Evolutionary conservation across 1,284 basidiomycete genomes (phyloP), one percentile per base, ranked within the genome.

Genomic region (Uromyces viciae-fabae): DNA sequence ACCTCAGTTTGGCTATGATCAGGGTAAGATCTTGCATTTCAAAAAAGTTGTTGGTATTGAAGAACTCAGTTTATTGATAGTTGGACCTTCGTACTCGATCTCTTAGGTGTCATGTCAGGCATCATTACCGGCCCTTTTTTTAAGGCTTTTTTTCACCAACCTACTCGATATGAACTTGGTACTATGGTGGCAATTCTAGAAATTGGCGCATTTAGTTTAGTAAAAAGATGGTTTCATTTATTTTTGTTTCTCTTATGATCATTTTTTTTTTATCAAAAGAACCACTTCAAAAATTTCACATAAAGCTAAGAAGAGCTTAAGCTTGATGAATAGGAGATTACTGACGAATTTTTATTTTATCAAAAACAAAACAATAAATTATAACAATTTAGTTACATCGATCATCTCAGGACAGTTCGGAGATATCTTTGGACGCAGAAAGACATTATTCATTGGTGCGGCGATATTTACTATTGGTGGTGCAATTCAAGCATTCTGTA

Each of bases 81-180:
- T 87, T 85, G 42, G 52, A 52, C 33, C 69, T 25, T 15, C 14
- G 22, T 49, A n/a, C 22, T 75, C 15, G 9, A 5, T 25, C 22
- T 49, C 33, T 49, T 15, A 83, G 92, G 92, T 82, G 92, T 93
- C 85, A 93, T 93, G 92, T 93, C 91, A 83, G 94, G 94, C 42
- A 91, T 97, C 84, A 96, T 98, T 86, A 98, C 95, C 28, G 93
- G 94, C 0, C 94, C 94, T 36, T 91, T 95, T 86, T 97, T 98
- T 78, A 83, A 84, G 64, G 82, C 83, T 62, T 84, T 82, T 86
- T 94, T 96, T 88, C 88, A 92, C 82, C 89, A 92, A 38, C 95
- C 95, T 5, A 90, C 89, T 9, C 84, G 87, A 0, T 86, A 87
- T 76, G 86, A 89, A 84, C 84, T 90, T 36, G 89, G 93, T 33